Percentiles rank a stretch among this genome's conserved stretches.
These are phyloP conservation scores for Graphiopsis chlorocephala DNA, from an alignment of 2,329 filamentous ascomycete species.

Conservation along the genomic window DNA sequence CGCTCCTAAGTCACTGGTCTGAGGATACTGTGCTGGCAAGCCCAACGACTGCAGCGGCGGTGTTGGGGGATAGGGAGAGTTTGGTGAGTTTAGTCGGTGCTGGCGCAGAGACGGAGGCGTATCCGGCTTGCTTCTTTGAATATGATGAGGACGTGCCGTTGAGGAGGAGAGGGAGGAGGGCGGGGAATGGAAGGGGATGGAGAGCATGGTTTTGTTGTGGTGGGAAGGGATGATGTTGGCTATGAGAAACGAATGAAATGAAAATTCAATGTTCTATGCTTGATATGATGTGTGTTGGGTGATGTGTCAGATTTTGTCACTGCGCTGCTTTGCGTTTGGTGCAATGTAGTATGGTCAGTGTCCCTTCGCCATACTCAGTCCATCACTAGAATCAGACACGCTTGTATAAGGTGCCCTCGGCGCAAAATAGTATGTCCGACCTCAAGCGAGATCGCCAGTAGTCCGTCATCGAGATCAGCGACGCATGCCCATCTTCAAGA, in stretches of 20 bases:
- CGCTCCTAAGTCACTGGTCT: conserved; percentile 25
- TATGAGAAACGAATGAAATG: neutral
- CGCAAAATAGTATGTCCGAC: neutral
- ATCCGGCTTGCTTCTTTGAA: conserved; percentile 34
- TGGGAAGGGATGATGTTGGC: neutral
- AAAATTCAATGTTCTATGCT: neutral
- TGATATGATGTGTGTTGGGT: neutral
- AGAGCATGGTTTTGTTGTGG: conserved; percentile 6
- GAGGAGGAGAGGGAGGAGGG: conserved; percentile 24
- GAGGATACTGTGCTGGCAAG: conserved; percentile 27
- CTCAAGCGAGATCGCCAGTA: neutral
- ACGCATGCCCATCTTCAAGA: neutral
- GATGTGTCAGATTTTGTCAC: neutral
- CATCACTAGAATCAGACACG: neutral
- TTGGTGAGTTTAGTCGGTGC: conserved; percentile 26
- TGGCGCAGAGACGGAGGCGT: conserved; percentile 13
- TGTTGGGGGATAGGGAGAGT: conserved; percentile 23
- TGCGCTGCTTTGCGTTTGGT: neutral
- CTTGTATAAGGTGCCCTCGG: neutral
- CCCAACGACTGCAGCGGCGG: conserved; percentile 22
- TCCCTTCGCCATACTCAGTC: neutral
- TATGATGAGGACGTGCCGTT: conserved; percentile 25
- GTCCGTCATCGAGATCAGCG: neutral
- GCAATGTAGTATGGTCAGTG: neutral
- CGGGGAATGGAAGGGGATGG: conserved; percentile 14